Percentiles rank a stretch among this genome's conserved stretches.
phyloP scores from a whole-genome alignment of 176 grass and related monocot species.

The Dendrocalamus sinicus region DNA sequence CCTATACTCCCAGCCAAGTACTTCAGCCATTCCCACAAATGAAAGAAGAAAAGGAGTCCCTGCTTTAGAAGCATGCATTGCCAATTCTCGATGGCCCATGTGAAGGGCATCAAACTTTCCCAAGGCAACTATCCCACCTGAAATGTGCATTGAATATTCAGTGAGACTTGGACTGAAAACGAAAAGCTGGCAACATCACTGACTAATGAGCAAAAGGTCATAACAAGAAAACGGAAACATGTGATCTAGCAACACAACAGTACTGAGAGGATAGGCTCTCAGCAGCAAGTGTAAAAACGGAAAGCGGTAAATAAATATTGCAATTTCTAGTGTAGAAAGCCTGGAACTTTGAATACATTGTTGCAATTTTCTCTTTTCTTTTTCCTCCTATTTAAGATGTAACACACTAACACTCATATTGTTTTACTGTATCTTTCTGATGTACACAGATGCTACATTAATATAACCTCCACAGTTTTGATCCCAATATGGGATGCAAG shows the following conservation, averaged over 20 bases:
- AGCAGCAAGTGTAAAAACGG: not conserved
- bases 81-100: constrained; percentile 88
- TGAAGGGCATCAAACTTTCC: constrained; percentile 99
- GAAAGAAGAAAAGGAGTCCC: constrained; percentile 92
- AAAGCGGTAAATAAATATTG: constrained; percentile 1
- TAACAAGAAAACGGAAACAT: not conserved
- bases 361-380: not conserved
- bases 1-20: constrained; percentile 96
- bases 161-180: constrained; percentile 33
- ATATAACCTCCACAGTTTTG: constrained; percentile 3
- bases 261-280: not conserved
- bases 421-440: not conserved
- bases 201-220: constrained; percentile 13
- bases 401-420: not conserved
- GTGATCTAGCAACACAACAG: constrained; percentile 17
- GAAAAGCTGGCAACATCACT: not conserved
- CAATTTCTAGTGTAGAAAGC: constrained; percentile 6
- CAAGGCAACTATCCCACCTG: constrained; percentile 95
- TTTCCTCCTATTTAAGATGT: constrained; percentile 10
- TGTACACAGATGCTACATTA: not conserved
- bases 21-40: constrained; percentile 95
- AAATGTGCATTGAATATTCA: constrained; percentile 35
- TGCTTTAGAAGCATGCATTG: constrained; percentile 81
- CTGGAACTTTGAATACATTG: not conserved
- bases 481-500: constrained; percentile 6